Base-by-base conservation (phyloP, 2,329 filamentous ascomycete species). In the Trichophyton equinum region DNA sequence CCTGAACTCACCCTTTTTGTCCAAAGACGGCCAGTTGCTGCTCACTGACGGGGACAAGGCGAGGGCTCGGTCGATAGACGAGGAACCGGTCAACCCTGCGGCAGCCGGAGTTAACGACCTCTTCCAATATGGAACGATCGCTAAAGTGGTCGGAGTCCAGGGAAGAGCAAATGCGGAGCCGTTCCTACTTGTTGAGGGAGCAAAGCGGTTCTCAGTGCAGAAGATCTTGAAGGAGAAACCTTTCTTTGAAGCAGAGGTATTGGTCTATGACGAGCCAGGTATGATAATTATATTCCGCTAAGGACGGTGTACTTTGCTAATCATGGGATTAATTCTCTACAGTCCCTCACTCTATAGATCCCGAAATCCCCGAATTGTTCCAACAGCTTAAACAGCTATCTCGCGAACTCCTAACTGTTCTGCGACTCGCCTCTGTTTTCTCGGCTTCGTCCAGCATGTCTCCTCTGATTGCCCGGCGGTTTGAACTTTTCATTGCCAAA, bases 401-500 rank as follows among this genome's bases (percentile, higher is more conserved):
- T 4, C 82, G 89, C 63, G 92, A 97, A 73, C 83, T 97, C 47
- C 82, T 97, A 25, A 87, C 88, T 1, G 83, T 96, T 25, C 80
- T 97, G 33, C 83, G 91, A 58, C 82, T 97, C 5, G 91, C 90
- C 1, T 89, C 91, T 1, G 81, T 96, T n/a, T 79, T 96, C 15
- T 85, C 88, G 18, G 83, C 88, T 62, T 83, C 85, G 27, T 81
- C 84, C 0, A 81, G 81, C 3, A 77, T 97, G 15, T 91, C 91
- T 2, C 91, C 92, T 0, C 77, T 92, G n/a, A 81, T 97, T 59
- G 90, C 90, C 0, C 84, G 91, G 58, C 84, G 91, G 59, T 82
- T 99, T 49, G 91, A 97, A 69, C 76, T 91, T 59, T 94, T 90
- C 73, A 96, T 99, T 65, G 81, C 85, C 36, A 85, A 87, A 72